Evolutionary conservation across 306 rosid genomes (phyloP).

Genomic region (Acacia acuminata): DNA sequence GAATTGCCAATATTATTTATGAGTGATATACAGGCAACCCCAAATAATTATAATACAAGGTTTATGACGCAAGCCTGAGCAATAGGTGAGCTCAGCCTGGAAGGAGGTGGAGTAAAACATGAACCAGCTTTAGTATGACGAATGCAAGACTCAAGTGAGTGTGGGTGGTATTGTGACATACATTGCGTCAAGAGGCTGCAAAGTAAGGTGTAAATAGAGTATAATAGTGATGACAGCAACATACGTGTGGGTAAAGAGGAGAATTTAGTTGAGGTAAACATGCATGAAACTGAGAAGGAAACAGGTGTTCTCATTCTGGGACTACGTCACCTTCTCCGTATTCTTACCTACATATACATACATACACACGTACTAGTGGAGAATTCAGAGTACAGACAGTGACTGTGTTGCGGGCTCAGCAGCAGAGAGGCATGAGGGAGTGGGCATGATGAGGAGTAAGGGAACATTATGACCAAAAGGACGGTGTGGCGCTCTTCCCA

Average conservation of each 20-base stretch:
- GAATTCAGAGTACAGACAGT: neutral
- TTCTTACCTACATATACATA: neutral
- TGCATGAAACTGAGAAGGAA: too few species aligned
- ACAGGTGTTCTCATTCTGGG: neutral
- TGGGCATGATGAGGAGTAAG: slow-evolving; percentile 40
- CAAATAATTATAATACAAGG: neutral
- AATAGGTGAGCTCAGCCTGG: neutral
- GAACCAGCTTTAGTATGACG: too few species aligned
- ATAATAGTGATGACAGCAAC: neutral
- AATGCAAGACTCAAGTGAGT: neutral
- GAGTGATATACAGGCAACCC: too few species aligned
- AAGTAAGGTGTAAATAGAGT: neutral
- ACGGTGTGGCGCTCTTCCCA: slow-evolving; percentile 23
- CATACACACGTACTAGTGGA: too few species aligned
- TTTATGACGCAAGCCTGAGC: slow-evolving; percentile 6
- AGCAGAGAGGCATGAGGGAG: slow-evolving; percentile 22
- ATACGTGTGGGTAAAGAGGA: neutral
- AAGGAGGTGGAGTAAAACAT: neutral
- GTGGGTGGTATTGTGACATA: neutral
- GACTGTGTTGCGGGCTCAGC: neutral
- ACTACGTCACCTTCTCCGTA: neutral
- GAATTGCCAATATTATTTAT: neutral
- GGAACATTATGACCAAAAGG: slow-evolving; percentile 40
- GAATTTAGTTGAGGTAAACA: too few species aligned
- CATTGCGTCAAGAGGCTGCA: neutral